Percentiles rank a stretch among this genome's conserved stretches.
Evolutionary conservation across 345 rosid genomes (phyloP).

Genomic region (Tarenaya hassleriana): DNA sequence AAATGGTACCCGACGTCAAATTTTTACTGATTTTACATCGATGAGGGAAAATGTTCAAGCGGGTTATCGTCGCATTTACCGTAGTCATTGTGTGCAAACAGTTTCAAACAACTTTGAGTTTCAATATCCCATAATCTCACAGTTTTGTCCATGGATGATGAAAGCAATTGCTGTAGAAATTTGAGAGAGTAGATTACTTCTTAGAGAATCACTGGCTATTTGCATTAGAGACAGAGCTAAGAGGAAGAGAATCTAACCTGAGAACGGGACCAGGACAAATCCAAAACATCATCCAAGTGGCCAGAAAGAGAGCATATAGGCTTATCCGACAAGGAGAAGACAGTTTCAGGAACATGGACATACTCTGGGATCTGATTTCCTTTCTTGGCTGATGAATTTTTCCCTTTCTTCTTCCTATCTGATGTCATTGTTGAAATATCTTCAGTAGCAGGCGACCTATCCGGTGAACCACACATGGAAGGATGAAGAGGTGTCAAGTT

Average conservation of each 20-base stretch:
- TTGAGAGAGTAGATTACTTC: not conserved
- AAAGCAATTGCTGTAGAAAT: constrained; percentile 61
- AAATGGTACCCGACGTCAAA: not conserved
- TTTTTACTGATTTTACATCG: not conserved
- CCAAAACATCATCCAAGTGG: constrained; percentile 85
- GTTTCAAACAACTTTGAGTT: constrained; percentile 63
- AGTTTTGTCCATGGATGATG: constrained; percentile 98
- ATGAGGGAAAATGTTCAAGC: not conserved
- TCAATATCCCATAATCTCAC: constrained; percentile 91
- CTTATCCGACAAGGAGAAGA: constrained; percentile 69
- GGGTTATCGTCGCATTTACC: constrained; percentile 50
- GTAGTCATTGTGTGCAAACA: constrained; percentile 92
- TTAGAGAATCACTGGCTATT: too few species aligned
- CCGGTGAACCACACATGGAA: constrained; percentile 32
- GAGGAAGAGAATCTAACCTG: constrained; percentile 45
- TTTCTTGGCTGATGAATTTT: constrained; percentile 36
- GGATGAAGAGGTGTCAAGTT: constrained; percentile 55
- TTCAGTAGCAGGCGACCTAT: constrained; percentile 22
- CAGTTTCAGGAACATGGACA: constrained; percentile 78
- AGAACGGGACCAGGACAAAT: constrained; percentile 88
- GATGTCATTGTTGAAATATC: constrained; percentile 28
- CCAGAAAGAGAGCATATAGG: constrained; percentile 81
- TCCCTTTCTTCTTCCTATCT: constrained; percentile 65
- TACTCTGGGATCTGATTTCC: constrained; percentile 59
- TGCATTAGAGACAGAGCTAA: not conserved